Base-by-base conservation (phyloP, 2,329 filamentous ascomycete genomes). In the Fusarium sarcochroum region DNA sequence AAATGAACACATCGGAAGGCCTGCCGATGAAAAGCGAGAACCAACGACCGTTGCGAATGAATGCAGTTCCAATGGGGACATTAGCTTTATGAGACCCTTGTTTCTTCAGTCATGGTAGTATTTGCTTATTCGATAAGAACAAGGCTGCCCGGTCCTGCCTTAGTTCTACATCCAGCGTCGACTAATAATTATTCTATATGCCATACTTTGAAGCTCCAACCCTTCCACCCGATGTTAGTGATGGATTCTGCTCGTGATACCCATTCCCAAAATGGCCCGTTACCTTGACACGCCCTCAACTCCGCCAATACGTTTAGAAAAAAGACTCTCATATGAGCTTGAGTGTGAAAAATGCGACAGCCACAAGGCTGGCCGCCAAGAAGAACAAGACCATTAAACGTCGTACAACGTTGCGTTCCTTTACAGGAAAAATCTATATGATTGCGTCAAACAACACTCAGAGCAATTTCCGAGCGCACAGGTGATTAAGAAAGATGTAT, bases 341-440 rank as follows among this genome's bases (percentile, higher is more conserved):
- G 41, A 49, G 48, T 55, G 27, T 53, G 53, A 62, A 54, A 58
- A 67, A 58, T 51, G 50, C 50, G 51, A 52, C 53, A 58, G 55
- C 55, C 47, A 35, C 32, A 53, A 41, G 35, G 64, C 58, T 54
- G 49, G 51, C 45, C 57, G 52, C 46, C 51, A 50, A 58, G 54
- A 63, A 53, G 55, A 46, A 59, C 35, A 63, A 65, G 50, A 63
- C 53, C 66, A 58, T 68, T 60, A 63, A 63, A 65, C 57, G 69
- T 67, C 63, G 55, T 72, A 56, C 56, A 58, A 63, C 69, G 65
- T 73, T 52, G 63, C 66, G 11, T 64, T 66, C 62, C 64, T 68
- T 69, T 49, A 66, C 46, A 70, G 60, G 64, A 66, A 21, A 42
- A 45, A 52, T 74, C 70, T 74, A 74, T 70, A 49, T 63, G 68